Evolutionary conservation across 352 stramenopile species (phyloP).

Genomic region (Aphanomyces cochlioides): DNA sequence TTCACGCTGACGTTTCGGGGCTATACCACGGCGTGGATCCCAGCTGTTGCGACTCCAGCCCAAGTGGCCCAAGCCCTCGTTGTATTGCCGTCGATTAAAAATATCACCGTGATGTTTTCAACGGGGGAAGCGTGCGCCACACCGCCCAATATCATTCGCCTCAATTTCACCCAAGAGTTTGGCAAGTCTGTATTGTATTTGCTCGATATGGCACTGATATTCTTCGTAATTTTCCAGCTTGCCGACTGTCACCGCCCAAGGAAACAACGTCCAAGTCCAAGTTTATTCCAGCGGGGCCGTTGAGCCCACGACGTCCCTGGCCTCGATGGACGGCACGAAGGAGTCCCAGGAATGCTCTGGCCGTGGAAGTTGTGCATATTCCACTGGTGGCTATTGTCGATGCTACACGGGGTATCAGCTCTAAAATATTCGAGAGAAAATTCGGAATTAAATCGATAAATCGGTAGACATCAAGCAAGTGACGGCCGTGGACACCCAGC

Average conservation of each 20-base stretch:
- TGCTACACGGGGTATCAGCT: conserved; percentile 46
- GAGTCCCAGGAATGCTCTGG: conserved; percentile 65
- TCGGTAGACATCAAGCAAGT: conserved; percentile 52
- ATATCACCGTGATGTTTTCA: conserved; percentile 50
- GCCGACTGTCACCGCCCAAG: conserved; percentile 49
- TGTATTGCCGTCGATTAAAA: conserved; percentile 47
- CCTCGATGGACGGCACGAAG: conserved; percentile 57
- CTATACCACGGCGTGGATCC: conserved; percentile 58
- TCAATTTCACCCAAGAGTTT: conserved; percentile 81
- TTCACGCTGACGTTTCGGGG: conserved; percentile 65
- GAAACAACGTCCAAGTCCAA: conserved; percentile 36
- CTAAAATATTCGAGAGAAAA: neutral
- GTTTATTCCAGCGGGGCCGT: conserved; percentile 33
- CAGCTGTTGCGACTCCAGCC: conserved; percentile 41
- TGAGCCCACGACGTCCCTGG: conserved; percentile 31
- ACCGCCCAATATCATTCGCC: conserved; percentile 53
- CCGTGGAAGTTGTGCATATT: conserved; percentile 56
- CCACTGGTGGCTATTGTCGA: conserved; percentile 52
- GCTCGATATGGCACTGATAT: neutral
- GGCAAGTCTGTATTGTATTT: conserved; percentile 49
- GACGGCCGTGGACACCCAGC: conserved; percentile 52
- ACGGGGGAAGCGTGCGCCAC: conserved; percentile 60
- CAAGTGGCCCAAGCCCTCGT: conserved; percentile 30
- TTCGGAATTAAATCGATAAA: neutral
- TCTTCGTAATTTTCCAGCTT: conserved; percentile 33